These are phyloP conservation scores for Ceratopteris richardii DNA, from an alignment of 75 land plant genomes.

Conservation along the genomic window DNA sequence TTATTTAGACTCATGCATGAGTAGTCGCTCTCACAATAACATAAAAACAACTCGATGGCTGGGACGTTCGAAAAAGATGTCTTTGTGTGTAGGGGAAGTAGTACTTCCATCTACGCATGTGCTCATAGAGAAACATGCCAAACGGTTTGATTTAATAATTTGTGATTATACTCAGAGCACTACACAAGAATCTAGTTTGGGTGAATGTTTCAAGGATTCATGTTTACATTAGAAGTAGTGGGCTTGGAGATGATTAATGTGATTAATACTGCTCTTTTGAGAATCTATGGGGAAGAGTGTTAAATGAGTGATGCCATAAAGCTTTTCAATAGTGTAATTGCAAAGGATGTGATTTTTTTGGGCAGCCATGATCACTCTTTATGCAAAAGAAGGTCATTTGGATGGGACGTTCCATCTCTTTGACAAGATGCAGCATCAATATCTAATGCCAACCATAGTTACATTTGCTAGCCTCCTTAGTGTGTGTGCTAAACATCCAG, in stretches of 20 bases:
- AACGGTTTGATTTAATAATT: too few relatives aligned
- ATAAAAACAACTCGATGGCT: too few relatives aligned
- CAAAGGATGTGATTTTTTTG: constrained; percentile 19
- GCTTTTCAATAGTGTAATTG: constrained; percentile 35
- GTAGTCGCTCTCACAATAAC: too few relatives aligned
- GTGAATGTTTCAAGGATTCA: constrained; percentile 23
- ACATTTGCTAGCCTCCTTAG: constrained; percentile 15
- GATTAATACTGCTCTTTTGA: constrained; percentile 28
- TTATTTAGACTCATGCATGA: too few relatives aligned
- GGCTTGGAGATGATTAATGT: constrained; percentile 30
- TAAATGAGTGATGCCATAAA: constrained; percentile 25
- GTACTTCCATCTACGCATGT: too few relatives aligned
- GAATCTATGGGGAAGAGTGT: constrained; percentile 39
- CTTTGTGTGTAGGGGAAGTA: too few relatives aligned
- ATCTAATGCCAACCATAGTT: constrained; percentile 4
- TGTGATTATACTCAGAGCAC: constrained; percentile 23
- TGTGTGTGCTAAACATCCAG: constrained; percentile 25
- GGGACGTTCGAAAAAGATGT: too few relatives aligned
- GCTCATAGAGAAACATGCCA: too few relatives aligned
- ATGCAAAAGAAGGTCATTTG: constrained; percentile 3
- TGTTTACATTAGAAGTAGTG: constrained; percentile 24
- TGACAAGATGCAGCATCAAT: constrained; percentile 2
- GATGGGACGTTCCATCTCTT: constrained; percentile 20
- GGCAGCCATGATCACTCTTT: constrained; percentile 23
- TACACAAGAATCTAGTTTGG: constrained; percentile 18